phyloP scores from a whole-genome alignment of 2,329 filamentous ascomycete genomes.

The Pseudocercospora pini-densiflorae region DNA sequence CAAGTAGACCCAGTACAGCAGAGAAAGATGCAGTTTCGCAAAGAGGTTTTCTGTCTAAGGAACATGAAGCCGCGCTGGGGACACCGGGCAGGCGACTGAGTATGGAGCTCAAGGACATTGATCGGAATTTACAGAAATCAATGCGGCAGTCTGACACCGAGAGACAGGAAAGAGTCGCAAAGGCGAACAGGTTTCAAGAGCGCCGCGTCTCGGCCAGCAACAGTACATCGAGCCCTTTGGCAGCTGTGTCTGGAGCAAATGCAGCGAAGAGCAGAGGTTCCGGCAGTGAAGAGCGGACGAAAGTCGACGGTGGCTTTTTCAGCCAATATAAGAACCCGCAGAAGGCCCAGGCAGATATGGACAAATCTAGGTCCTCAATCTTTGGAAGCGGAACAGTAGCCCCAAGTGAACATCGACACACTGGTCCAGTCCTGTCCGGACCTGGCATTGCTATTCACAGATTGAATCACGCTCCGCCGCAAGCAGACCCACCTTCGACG shows the following conservation, averaged over 20 bases:
- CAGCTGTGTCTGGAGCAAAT: not conserved
- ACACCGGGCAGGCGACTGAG: constrained; percentile 8
- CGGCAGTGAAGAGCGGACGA: not conserved
- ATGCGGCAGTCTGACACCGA: not conserved
- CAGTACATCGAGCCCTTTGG: not conserved
- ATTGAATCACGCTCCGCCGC: not conserved
- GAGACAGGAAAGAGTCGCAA: constrained; percentile 1
- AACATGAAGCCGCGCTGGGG: constrained; percentile 9
- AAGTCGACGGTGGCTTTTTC: not conserved
- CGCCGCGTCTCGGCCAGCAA: not conserved
- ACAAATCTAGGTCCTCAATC: not conserved
- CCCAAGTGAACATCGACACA: not conserved
- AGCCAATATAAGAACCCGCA: not conserved
- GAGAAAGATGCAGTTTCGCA: not conserved
- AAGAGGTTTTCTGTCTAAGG: constrained; percentile 1
- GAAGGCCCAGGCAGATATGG: not conserved
- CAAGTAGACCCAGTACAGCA: not conserved
- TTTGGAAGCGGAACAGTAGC: not conserved
- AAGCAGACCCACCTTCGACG: not conserved
- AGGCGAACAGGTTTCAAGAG: not conserved
- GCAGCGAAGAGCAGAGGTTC: not conserved
- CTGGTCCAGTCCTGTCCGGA: not conserved
- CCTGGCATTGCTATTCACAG: constrained; percentile 1
- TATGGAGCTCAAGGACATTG: not conserved
- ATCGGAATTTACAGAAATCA: not conserved